phyloP scores from a whole-genome alignment of 352 stramenopile species.

The Phytopythium mirpurense region DNA sequence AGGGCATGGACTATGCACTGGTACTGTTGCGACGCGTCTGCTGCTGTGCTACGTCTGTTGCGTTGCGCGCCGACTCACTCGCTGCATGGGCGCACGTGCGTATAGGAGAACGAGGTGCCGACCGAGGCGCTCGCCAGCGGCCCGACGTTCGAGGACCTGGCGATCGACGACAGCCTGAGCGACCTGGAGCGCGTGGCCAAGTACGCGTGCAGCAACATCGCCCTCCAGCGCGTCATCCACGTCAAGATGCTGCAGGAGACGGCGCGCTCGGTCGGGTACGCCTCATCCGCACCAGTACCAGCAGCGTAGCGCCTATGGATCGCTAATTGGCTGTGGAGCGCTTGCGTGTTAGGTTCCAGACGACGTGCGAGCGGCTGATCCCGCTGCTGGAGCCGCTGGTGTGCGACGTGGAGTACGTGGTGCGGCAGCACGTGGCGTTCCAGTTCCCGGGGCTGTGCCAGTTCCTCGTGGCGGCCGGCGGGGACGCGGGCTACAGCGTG shows the following conservation, averaged over 20 bases:
- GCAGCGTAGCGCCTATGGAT: no score
- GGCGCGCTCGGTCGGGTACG: conserved; percentile 63
- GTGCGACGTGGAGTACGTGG: conserved; percentile 91
- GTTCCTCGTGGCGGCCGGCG: conserved; percentile 48
- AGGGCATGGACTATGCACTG: conserved; percentile 2
- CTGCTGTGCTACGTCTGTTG: no score
- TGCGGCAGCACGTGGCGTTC: conserved; percentile 91
- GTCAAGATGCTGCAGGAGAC: conserved; percentile 94
- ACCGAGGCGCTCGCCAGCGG: conserved; percentile 33
- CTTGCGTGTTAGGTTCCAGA: conserved; percentile 48
- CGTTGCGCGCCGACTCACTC: no score
- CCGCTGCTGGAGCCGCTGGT: conserved; percentile 86
- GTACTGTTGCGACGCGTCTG: no score
- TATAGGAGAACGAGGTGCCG: conserved; percentile 26
- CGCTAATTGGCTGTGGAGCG: conserved; percentile 11
- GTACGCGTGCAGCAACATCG: conserved; percentile 95
- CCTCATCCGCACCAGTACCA: no score
- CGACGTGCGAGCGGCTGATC: conserved; percentile 83
- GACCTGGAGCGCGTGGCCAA: conserved; percentile 93
- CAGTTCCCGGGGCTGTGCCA: conserved; percentile 84
- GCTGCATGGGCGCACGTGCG: no score
- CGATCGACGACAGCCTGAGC: conserved; percentile 96
- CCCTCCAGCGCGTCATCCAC: conserved; percentile 96
- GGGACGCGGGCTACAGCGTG: conserved; percentile 57
- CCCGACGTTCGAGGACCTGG: conserved; percentile 97